A percentile compares a stretch with the other conserved stretches of the same genome.
Conservation (phyloP, 306 rosid genomes). For the Cyamopsis tetragonoloba region DNA sequence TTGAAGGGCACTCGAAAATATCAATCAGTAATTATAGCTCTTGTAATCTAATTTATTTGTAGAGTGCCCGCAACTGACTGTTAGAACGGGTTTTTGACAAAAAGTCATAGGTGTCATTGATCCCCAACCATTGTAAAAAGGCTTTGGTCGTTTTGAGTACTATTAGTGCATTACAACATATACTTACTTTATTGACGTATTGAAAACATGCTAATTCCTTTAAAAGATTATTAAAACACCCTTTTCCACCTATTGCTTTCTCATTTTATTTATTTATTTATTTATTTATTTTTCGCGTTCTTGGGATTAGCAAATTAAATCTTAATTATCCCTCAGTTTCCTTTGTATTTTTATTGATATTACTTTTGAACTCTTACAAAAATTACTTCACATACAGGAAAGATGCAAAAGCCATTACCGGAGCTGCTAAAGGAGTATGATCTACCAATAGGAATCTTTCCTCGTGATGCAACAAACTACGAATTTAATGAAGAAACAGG, state of each 20-base stretch:
- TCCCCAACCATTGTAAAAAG: neutral
- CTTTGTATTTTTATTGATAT: neutral
- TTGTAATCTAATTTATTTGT: neutral
- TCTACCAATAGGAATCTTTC: slow-evolving; percentile 82
- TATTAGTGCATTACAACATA: neutral
- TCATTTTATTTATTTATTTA: no score
- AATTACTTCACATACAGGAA: slow-evolving; percentile 53
- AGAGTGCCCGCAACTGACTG: neutral
- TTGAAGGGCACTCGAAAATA: neutral
- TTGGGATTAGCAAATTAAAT: neutral
- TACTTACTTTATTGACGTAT: neutral
- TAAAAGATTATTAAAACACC: neutral
- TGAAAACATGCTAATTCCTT: neutral
- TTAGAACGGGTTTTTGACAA: neutral
- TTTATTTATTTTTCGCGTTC: neutral
- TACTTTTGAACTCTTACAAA: neutral
- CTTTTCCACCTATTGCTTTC: neutral
- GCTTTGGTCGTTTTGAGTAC: neutral
- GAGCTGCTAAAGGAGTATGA: slow-evolving; percentile 84
- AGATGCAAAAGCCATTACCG: slow-evolving; percentile 81
- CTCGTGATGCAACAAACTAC: slow-evolving; percentile 86
- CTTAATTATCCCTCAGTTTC: neutral
- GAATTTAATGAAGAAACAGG: slow-evolving; percentile 72
- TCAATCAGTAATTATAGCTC: neutral
- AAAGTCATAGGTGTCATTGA: neutral